Conservation (phyloP, 768 basidiomycete species). For the Fistulinella prunicolor region DNA sequence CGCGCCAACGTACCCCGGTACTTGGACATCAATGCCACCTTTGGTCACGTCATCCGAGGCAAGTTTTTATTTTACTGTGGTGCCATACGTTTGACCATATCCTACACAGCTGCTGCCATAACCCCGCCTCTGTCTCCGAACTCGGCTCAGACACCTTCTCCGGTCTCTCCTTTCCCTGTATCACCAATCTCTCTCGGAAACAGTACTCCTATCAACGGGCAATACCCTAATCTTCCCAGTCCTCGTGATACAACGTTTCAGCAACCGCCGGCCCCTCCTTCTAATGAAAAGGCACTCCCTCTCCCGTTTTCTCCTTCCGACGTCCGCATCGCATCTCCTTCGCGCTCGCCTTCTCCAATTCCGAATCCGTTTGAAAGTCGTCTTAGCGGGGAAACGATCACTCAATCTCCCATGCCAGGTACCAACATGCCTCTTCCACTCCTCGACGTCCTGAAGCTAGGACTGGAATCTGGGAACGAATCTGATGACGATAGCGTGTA, state of each 20-base stretch:
- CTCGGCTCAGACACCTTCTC: slow-evolving; percentile 32
- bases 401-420: slow-evolving; percentile 22
- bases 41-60: slow-evolving; percentile 32
- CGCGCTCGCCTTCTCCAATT: slow-evolving; percentile 44
- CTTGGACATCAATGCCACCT: slow-evolving; percentile 44
- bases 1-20: slow-evolving; percentile 40
- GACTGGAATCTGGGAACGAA: slow-evolving; percentile 21
- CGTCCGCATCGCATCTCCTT: slow-evolving; percentile 29
- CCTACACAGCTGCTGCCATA: slow-evolving; percentile 19
- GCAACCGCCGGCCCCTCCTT: slow-evolving; percentile 3
- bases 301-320: slow-evolving; percentile 20
- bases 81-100: slow-evolving; percentile 9
- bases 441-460: slow-evolving; percentile 51
- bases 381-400: slow-evolving; percentile 67
- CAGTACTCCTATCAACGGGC: slow-evolving; percentile 13
- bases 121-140: slow-evolving; percentile 36
- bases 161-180: slow-evolving; percentile 29
- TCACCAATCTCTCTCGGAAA: slow-evolving; percentile 25
- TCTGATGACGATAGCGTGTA: slow-evolving; percentile 36
- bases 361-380: slow-evolving; percentile 90
- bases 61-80: slow-evolving; percentile 10
- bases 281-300: slow-evolving; percentile 17
- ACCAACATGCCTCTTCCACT: slow-evolving; percentile 45
- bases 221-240: slow-evolving; percentile 18
- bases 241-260: slow-evolving; percentile 14